These are phyloP conservation scores for Gynandropsis gynandra DNA, from an alignment of 345 rosid genomes.

Conservation along the genomic window DNA sequence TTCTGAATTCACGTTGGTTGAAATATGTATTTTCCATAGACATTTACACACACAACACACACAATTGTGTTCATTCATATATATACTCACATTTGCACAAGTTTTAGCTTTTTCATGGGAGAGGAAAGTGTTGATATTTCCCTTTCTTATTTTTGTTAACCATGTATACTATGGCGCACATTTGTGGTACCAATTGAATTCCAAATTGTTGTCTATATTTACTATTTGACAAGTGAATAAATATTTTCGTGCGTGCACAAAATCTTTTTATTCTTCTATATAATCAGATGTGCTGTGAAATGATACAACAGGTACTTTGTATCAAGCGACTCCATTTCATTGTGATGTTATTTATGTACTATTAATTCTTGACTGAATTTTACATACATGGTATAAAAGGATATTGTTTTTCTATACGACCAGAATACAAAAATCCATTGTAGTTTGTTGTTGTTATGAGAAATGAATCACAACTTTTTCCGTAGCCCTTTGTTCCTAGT, in stretches of 20 bases:
- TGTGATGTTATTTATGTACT: not conserved
- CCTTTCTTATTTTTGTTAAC: too few species aligned
- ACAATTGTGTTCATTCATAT: too few species aligned
- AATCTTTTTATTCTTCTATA: not conserved
- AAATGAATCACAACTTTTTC: too few species aligned
- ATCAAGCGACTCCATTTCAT: not conserved
- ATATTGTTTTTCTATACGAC: not conserved
- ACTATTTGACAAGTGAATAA: not conserved
- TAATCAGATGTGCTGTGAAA: slow-evolving; percentile 2
- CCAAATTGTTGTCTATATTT: not conserved
- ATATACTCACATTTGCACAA: too few species aligned
- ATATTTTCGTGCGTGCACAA: not conserved
- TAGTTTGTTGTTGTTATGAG: not conserved
- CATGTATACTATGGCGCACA: too few species aligned
- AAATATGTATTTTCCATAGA: not conserved
- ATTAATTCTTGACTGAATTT: not conserved
- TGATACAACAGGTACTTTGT: not conserved
- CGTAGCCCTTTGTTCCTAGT: too few species aligned
- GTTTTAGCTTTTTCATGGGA: too few species aligned
- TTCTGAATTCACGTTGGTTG: too few species aligned
- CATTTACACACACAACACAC: not conserved
- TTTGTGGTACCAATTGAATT: too few species aligned
- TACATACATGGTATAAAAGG: not conserved
- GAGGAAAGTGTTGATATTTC: too few species aligned
- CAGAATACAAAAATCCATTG: not conserved